Conservation (phyloP, 164 flowering plant genomes). For the Kingdonia uniflora region DNA sequence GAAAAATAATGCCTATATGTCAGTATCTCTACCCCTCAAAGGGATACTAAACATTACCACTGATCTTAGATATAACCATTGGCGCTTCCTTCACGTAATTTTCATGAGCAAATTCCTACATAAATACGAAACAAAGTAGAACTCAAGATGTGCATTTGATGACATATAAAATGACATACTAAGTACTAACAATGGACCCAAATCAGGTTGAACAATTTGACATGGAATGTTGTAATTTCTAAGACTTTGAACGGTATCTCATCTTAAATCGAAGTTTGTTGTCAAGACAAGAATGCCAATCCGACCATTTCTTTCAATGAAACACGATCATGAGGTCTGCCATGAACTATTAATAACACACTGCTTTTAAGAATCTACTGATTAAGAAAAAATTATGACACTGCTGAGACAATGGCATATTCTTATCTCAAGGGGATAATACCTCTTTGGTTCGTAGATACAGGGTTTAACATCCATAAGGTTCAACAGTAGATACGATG, state of each 20-base stretch:
- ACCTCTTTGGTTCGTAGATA: conserved; percentile 78
- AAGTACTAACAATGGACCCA: too few species aligned
- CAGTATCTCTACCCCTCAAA: too few species aligned
- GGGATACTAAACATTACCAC: too few species aligned
- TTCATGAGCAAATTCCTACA: conserved; percentile 81
- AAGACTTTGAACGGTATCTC: conserved; percentile 6
- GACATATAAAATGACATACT: too few species aligned
- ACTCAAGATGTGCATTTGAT: not conserved
- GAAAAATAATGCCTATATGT: too few species aligned
- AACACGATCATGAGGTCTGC: conserved; percentile 84
- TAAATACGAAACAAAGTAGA: not conserved
- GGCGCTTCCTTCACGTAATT: too few species aligned
- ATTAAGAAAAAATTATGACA: not conserved
- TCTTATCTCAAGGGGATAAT: not conserved
- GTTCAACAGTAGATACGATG: conserved; percentile 55
- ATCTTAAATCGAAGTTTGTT: conserved; percentile 83
- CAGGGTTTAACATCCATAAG: conserved; percentile 72
- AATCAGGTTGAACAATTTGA: not conserved
- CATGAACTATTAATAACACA: not conserved
- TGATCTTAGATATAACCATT: too few species aligned
- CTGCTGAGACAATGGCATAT: not conserved
- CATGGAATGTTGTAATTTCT: not conserved
- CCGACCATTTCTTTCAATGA: conserved; percentile 69
- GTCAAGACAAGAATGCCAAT: conserved; percentile 82
- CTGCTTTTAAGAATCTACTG: not conserved